Evolutionary conservation across 257 asterid species (phyloP).

Genomic region (Forsythia suspensa): DNA sequence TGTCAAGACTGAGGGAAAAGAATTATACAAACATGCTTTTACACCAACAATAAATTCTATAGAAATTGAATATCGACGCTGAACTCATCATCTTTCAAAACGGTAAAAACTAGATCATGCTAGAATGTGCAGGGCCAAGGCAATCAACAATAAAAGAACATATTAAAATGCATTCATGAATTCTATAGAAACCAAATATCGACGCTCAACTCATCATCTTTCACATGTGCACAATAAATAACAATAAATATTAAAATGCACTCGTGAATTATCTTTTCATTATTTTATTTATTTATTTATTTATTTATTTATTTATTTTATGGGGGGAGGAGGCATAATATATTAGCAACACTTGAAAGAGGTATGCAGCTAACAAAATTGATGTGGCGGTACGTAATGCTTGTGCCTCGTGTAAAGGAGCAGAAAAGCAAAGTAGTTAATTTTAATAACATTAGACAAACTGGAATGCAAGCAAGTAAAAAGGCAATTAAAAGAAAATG

Average conservation of each 20-base stretch:
- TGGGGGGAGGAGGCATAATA: background rate
- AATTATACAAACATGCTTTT: background rate
- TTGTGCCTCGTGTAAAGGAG: background rate
- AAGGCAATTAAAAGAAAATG: background rate
- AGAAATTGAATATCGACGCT: background rate
- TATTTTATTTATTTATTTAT: background rate
- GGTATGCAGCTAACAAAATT: background rate
- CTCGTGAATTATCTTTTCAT: background rate
- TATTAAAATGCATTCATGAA: background rate
- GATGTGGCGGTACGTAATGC: background rate
- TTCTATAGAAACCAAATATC: background rate
- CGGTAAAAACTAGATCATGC: background rate
- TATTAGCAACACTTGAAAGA: background rate
- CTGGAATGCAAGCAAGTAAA: background rate
- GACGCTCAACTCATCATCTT: background rate
- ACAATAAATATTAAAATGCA: background rate
- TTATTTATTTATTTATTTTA: background rate
- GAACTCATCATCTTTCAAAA: conserved; percentile 8
- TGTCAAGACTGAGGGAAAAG: background rate
- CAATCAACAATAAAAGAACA: background rate
- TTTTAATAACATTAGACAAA: background rate
- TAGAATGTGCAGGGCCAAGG: background rate
- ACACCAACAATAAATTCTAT: background rate
- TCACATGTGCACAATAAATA: background rate
- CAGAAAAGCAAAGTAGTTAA: background rate